Percentiles rank a stretch among this genome's conserved stretches.
phyloP scores from a whole-genome alignment of 768 basidiomycete species.

The Boletellus ananiceps region DNA sequence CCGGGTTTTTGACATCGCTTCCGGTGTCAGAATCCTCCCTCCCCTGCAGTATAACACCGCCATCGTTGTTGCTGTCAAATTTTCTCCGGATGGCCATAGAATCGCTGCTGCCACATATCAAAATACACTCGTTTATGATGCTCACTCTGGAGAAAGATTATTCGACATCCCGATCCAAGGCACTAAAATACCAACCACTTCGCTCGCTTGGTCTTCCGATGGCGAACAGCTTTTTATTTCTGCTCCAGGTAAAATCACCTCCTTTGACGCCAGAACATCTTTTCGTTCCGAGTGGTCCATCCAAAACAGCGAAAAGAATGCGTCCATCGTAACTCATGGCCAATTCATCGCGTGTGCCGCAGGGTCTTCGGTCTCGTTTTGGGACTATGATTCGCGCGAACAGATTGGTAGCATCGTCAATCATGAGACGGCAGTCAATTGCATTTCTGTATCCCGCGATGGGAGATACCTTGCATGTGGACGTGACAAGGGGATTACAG shows the following conservation, averaged over 20 bases:
- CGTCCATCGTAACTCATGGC: neutral
- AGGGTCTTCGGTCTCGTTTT: constrained; percentile 5
- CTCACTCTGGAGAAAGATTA: neutral
- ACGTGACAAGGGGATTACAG: neutral
- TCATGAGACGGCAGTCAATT: neutral
- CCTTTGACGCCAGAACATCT: neutral
- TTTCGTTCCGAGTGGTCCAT: constrained; percentile 1
- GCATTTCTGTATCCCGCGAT: constrained; percentile 3
- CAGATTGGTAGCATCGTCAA: neutral
- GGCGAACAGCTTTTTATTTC: neutral
- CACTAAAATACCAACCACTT: neutral
- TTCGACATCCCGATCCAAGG: neutral
- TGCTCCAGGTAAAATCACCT: neutral
- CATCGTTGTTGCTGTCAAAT: neutral
- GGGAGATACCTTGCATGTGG: constrained; percentile 10
- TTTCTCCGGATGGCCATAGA: neutral
- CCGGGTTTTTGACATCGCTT: neutral
- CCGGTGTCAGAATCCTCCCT: neutral
- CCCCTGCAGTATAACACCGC: neutral
- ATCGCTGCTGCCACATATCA: neutral
- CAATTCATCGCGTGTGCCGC: neutral
- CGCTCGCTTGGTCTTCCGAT: constrained; percentile 1
- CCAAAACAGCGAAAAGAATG: neutral
- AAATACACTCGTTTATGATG: neutral
- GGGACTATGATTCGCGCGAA: constrained; percentile 3